Conservation (phyloP, 2,329 filamentous ascomycete genomes). For the Pseudogymnoascus sp. region DNA sequence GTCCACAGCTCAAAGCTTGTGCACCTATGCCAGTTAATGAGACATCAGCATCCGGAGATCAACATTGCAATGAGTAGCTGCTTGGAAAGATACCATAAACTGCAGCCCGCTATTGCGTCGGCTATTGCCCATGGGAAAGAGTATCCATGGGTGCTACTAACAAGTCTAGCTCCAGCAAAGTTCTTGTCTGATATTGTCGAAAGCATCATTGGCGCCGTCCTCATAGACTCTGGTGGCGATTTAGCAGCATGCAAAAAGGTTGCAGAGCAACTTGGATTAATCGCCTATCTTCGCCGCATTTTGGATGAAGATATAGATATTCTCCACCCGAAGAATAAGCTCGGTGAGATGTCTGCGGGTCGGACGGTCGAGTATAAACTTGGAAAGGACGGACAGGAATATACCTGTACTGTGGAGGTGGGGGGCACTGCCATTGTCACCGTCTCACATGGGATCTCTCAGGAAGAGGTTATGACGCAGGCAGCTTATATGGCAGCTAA, state of each 20-base stretch:
- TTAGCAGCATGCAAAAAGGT: conserved; percentile 53
- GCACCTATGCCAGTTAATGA: conserved; percentile 64
- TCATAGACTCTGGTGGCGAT: conserved; percentile 67
- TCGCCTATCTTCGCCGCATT: conserved; percentile 54
- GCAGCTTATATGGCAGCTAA: conserved; percentile 43
- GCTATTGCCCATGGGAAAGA: conserved; percentile 42
- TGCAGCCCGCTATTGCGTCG: conserved; percentile 15
- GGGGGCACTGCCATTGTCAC: conserved; percentile 14
- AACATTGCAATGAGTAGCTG: background rate
- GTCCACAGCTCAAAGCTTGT: conserved; percentile 20
- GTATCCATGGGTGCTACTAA: conserved; percentile 74
- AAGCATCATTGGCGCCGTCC: conserved; percentile 71
- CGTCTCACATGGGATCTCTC: conserved; percentile 18
- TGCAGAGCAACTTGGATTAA: conserved; percentile 56
- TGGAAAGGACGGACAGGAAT: conserved; percentile 18
- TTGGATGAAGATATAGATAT: conserved; percentile 52
- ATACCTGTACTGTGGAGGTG: conserved; percentile 7
- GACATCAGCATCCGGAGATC: conserved; percentile 46
- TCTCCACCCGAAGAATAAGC: conserved; percentile 58
- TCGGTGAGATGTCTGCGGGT: conserved; percentile 51
- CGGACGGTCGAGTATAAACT: conserved; percentile 48
- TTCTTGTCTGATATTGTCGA: conserved; percentile 82
- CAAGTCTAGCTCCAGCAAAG: conserved; percentile 60
- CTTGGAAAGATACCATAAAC: background rate
- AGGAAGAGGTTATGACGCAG: conserved; percentile 56